Base-by-base conservation (phyloP, 768 basidiomycete genomes). In the Collybia mongolica region DNA sequence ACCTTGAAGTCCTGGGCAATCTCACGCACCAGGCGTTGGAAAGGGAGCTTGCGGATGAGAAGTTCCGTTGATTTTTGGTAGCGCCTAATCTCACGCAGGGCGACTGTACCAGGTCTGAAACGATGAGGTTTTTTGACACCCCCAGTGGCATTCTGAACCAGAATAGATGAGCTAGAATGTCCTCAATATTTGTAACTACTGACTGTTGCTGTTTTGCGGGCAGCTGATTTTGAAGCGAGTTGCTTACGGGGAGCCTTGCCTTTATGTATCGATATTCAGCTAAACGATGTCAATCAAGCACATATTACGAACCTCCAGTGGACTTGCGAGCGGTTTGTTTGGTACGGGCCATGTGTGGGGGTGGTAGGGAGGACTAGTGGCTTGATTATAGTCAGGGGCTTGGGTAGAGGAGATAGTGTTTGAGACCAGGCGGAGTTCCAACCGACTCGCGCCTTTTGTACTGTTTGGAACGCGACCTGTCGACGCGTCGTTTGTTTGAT, bases 81-180 rank as follows among this genome's bases (percentile, higher is more conserved):
- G 28, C 78, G 75, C 57, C 84, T 71, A 59, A 87, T 88, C 71
- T 88, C 85, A 72, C 85, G 83, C 52, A 88, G 79, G 59, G 86
- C 86, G 67, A 88, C 85, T 43, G 84, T 88, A 67, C 86, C 86
- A 49, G 86, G 86, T 69, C 84, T 79, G 78, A 87, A 88, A 50
- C 87, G 80, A 82, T 87, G 86, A 57, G 86, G 86, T 72, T 87
- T 88, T 82, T 88, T 89, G 66, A 89, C 83, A 66, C 83, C 84
- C 65, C 82, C 82, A 56, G 81, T 66, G 42, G 77, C 69, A 50
- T 69, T 72, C 75, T 76, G 51, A 22, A 61, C 49, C 22, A 53
- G 9, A 32, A 6, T 35, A 37, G 37, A 51, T 44, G 43, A 50
- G 37, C 53, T 17, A 26, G 18, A 18, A 38, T 39, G 22, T 23